Evolutionary conservation across 192 early-diverging fungal genomes (phyloP), one percentile per base, ranked within the genome.

Genomic region (Nowakowskiella sp.): DNA sequence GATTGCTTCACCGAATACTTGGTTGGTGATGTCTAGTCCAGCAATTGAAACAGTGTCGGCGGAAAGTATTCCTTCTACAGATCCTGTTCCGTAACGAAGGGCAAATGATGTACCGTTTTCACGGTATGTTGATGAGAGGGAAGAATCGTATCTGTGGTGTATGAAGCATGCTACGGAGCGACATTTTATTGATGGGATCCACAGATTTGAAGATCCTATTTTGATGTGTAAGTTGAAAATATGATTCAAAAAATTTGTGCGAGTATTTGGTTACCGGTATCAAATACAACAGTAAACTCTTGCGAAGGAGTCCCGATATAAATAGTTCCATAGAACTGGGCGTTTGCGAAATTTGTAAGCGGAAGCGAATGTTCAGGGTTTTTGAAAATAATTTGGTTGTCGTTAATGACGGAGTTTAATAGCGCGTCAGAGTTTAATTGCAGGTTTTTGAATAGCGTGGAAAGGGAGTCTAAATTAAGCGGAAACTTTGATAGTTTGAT

Each of bases 101-200:
- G 86, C 82, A 81, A 99, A 97, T 45, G 82, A 74, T 4, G 96
- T 99, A 32, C 92, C 94, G 63, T 99, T 99, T 42, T 78, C 67
- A 44, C 70, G 77, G 77, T 82, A 93, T 4, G 88, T 77, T 2
- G 58, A 64, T n/a, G 89, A 92, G 64, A 90, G 72, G 51, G 60
- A 65, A 29, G 88, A 80, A 66, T 99, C 88, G 68, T 84, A 99
- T 9, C 87, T 81, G 31, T 73, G 57, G 66, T 97, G 96, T 42
- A 99, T 73, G 78, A 85, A 95, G 56, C 96, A 99, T 1, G 94
- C 92, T 56, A 99, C 94, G 2, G 90, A 93, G 26, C 67, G 75
- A 78, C 96, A 99, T 49, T 84, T 83, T 4, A 85, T 87, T 16
- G 90, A 93, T 7, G 94, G 94, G 23, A 99, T 91, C 94, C 94